phyloP scores from a whole-genome alignment of 352 stramenopile species.

The Hyaloperonospora brassicae region DNA sequence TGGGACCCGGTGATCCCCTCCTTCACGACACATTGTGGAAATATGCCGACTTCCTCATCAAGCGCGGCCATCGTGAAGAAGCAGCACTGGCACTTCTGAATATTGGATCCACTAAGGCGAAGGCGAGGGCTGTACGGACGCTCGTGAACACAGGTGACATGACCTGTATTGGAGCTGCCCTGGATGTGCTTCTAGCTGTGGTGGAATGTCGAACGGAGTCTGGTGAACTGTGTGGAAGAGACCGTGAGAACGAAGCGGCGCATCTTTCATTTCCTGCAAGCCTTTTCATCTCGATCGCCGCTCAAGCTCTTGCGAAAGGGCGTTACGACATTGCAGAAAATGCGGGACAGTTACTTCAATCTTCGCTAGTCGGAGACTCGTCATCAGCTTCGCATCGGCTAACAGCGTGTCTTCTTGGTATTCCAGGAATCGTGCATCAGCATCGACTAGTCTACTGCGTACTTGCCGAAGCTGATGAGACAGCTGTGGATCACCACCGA shows the following conservation, averaged over 20 bases:
- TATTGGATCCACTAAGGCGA: constrained; percentile 19
- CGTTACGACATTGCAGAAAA: constrained; percentile 28
- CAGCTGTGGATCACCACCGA: not conserved
- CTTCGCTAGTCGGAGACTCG: constrained; percentile 5
- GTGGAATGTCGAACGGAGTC: not conserved
- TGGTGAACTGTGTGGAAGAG: not conserved
- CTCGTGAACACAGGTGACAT: constrained; percentile 33
- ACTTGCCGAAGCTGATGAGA: not conserved
- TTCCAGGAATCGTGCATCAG: constrained; percentile 17
- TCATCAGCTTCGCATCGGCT: constrained; percentile 10
- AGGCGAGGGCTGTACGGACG: constrained; percentile 18
- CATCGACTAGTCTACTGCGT: constrained; percentile 2
- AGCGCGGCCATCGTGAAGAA: constrained; percentile 25
- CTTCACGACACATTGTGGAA: constrained; percentile 31
- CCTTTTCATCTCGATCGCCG: constrained; percentile 36
- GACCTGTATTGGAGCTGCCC: constrained; percentile 20
- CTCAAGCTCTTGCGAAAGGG: constrained; percentile 12
- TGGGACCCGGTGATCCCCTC: constrained; percentile 35
- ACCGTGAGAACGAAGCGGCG: not conserved
- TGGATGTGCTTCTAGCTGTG: constrained; percentile 24
- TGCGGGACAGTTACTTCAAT: constrained; percentile 23
- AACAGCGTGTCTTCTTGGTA: constrained; percentile 20
- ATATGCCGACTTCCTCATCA: constrained; percentile 34
- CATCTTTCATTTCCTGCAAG: constrained; percentile 30
- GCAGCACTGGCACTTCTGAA: constrained; percentile 24